Evolutionary conservation across 2,329 filamentous ascomycete species (phyloP), one percentile per base, ranked within the genome.

Genomic region (Cladophialophora exuberans): DNA sequence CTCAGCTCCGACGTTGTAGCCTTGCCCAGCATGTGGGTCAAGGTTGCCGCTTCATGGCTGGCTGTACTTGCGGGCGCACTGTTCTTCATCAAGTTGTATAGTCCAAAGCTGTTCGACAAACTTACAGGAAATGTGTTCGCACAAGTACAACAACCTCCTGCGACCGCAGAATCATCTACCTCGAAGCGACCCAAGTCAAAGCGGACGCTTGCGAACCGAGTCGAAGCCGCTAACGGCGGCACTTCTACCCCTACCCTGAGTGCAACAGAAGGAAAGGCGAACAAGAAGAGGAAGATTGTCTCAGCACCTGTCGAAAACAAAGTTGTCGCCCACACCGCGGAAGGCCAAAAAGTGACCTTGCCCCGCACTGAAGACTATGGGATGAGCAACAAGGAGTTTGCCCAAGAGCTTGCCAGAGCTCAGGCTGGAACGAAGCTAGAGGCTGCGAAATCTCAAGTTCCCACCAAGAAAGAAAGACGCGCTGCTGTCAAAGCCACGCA

Each of bases 301-400:
- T 49, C 69, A 33, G 64, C 67, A 13, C 63, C 68, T 4, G 61
- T 65, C 18, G 64, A 64, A 43, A 67, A 72, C 17, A 67, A 69
- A 31, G 66, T 64, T 25, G 62, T 57, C 17, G 36, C 54, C 18
- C 45, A 71, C 48, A 67, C 69, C 47, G 67, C 65, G 9, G 62
- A 66, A 22, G 64, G 65, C 15, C 66, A 69, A 23, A 25, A 48
- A 28, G 50, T 46, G 20, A 42, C 45, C n/a, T 44, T 59, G 56
- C 62, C 46, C 62, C 67, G 41, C 61, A 71, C 77, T 54, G 81
- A 77, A 54, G 72, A 87, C 54, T 84, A 87, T 56, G 82, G 82
- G 39, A 77, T 84, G 52, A 84, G 86, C 67, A 87, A 88, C 69
- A 82, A 81, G 65, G 88, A 91, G 62, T 93, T 94, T 70, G 90